Base-by-base conservation (phyloP, 2,329 filamentous ascomycete genomes). In the Claviceps cyperi region DNA sequence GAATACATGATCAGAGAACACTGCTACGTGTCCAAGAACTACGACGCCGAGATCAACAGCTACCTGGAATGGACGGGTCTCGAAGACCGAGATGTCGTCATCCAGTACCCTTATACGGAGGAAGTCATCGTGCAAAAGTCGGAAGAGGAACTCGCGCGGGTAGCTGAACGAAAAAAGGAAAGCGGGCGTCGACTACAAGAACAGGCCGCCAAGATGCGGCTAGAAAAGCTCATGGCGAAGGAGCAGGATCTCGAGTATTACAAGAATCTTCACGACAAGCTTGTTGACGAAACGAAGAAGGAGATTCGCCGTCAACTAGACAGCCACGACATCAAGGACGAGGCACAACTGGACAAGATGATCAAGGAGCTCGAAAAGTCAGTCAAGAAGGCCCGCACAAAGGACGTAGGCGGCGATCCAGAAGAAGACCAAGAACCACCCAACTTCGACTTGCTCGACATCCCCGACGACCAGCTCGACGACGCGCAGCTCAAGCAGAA, bases 201-300 rank as follows among this genome's bases (percentile, higher is more conserved):
- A 60, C 92, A 98, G 66, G 92, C 92, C 0, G 91, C 91, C 9
- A 97, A 95, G 67, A 95, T 96, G 88, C 83, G 92, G 7, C 71
- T 98, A 0, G 92, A 98, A 56, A 94, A 94, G 60, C 73, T 98
- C 45, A 87, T 97, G 64, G 86, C 86, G 61, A 98, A 98, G 66
- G 92, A 98, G 67, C 82, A 94, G 62, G 90, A 97, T 63, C 71
- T 97, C 1, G 90, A 94, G 58, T 96, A 95, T 66, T 96, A 90
- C 72, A 89, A 88, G 62, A 80, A 88, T 52, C 70, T 98, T 4
- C 88, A 94, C 60, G 66, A 72, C 36, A 80, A 80, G 55, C 72
- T 96, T 9, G 76, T 74, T 1, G 80, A 83, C 22, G 79, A 86
- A 57, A 90, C 83, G 43, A 98, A 97, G 69, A 97, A 97, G 66